Conservation (phyloP, 2,329 filamentous ascomycete species). For the Pestalotiopsis sp. region DNA sequence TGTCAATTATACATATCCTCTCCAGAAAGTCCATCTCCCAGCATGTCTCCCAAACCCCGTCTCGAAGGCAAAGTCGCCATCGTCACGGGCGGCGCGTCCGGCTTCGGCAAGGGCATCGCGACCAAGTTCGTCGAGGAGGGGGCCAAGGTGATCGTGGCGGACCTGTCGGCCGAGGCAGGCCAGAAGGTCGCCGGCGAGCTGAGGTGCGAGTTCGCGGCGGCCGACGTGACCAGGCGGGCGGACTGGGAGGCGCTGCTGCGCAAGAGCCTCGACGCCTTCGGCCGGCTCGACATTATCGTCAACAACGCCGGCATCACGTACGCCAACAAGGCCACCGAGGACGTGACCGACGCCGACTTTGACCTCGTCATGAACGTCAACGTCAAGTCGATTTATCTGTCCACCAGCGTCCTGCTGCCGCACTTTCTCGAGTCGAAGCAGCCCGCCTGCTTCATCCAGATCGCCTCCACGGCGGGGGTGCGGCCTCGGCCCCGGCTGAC, state of each 20-base stretch:
- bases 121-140: constrained; percentile 62
- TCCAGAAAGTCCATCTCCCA: not conserved
- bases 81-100: constrained; percentile 58
- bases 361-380: constrained; percentile 69
- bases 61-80: constrained; percentile 45
- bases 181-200: constrained; percentile 46
- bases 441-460: constrained; percentile 64
- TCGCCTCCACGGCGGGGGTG: constrained; percentile 64
- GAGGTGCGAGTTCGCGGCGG: constrained; percentile 42
- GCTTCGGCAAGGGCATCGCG: constrained; percentile 65
- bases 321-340: constrained; percentile 61
- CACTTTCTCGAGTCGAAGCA: constrained; percentile 60
- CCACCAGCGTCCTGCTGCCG: constrained; percentile 59
- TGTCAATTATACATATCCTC: too few relatives aligned
- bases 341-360: constrained; percentile 68
- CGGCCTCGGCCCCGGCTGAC: constrained; percentile 64
- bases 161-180: constrained; percentile 58
- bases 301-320: constrained; percentile 65
- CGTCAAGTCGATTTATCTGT: constrained; percentile 66
- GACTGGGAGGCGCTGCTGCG: constrained; percentile 56
- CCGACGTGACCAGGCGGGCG: constrained; percentile 51
- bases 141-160: constrained; percentile 61
- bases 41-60: constrained; percentile 26
- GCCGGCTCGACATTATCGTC: constrained; percentile 58
- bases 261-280: constrained; percentile 45